phyloP scores from a whole-genome alignment of 192 early-diverging fungal genomes.

The Linnemannia zychae region DNA sequence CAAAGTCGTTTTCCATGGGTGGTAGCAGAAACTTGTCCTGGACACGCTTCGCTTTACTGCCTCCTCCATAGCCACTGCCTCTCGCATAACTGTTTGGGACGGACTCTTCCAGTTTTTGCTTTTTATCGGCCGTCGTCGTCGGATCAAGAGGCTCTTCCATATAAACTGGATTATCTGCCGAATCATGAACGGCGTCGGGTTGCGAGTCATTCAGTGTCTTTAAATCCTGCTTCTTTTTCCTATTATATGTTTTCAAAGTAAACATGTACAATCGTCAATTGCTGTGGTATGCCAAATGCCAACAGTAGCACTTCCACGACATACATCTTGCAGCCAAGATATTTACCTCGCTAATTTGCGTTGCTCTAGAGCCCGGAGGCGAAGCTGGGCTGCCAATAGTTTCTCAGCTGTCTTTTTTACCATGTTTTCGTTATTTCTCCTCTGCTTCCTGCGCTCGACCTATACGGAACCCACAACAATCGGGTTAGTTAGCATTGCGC shows the following conservation, averaged over 20 bases:
- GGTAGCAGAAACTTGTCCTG: conserved; percentile 73
- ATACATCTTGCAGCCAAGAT: not conserved
- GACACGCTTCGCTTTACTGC: conserved; percentile 46
- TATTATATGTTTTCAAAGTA: conserved; percentile 1
- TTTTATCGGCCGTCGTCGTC: not conserved
- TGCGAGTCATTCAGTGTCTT: conserved; percentile 14
- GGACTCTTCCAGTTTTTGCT: not conserved
- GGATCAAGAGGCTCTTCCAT: conserved; percentile 10
- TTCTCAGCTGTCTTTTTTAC: conserved; percentile 85
- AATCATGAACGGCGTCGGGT: conserved; percentile 33
- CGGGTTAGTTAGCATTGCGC: not conserved
- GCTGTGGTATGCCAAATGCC: not conserved
- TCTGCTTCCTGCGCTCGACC: conserved; percentile 64
- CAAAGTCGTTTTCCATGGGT: conserved; percentile 55
- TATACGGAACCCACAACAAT: conserved; percentile 48
- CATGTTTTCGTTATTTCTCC: conserved; percentile 61
- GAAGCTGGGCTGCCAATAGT: conserved; percentile 84
- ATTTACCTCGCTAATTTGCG: conserved; percentile 56
- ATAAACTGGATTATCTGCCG: conserved; percentile 26
- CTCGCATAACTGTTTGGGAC: not conserved
- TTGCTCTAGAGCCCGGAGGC: conserved; percentile 73
- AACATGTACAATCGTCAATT: too few relatives aligned
- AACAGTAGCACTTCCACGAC: not conserved
- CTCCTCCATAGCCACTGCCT: not conserved
- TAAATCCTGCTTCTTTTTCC: conserved; percentile 57